These are phyloP conservation scores for Collariella sp. DNA, from an alignment of 495 filamentous ascomycete genomes.

Conservation along the genomic window DNA sequence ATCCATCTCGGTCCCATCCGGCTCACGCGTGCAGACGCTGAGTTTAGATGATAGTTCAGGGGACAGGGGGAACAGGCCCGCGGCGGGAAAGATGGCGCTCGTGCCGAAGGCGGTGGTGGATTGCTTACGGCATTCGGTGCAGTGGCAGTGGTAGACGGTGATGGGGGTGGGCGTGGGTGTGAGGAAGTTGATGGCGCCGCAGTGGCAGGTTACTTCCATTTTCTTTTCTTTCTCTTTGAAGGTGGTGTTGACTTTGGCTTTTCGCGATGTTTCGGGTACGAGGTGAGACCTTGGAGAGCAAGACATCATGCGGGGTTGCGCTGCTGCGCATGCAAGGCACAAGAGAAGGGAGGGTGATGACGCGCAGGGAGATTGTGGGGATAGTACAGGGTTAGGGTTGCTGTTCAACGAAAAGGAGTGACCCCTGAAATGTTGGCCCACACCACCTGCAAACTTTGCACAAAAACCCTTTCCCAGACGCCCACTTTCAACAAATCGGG, in stretches of 20 bases:
- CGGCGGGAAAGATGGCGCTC: slow-evolving; percentile 38
- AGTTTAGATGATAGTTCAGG: slow-evolving; percentile 24
- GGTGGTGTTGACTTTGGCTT: too few relatives aligned
- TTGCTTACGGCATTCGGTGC: slow-evolving; percentile 51
- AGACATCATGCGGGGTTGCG: neutral
- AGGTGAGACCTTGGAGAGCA: neutral
- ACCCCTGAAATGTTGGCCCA: neutral
- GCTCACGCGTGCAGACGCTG: slow-evolving; percentile 31
- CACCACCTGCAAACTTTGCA: neutral
- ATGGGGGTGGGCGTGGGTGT: slow-evolving; percentile 36
- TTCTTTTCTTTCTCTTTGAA: too few relatives aligned
- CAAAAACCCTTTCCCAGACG: neutral
- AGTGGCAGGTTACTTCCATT: slow-evolving; percentile 44
- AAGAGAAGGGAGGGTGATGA: neutral
- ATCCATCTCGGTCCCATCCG: slow-evolving; percentile 25
- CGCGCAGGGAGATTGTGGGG: neutral
- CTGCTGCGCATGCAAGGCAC: too few relatives aligned
- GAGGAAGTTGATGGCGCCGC: slow-evolving; percentile 40
- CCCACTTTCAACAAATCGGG: neutral
- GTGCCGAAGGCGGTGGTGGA: slow-evolving; percentile 50
- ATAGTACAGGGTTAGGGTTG: neutral
- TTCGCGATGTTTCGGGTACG: too few relatives aligned
- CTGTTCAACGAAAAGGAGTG: neutral
- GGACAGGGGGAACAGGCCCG: slow-evolving; percentile 42
- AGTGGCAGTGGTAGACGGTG: slow-evolving; percentile 50